Evolutionary conservation across 495 filamentous ascomycete species (phyloP), one percentile per base, ranked within the genome.

Genomic region (Daldinia bambusicola): DNA sequence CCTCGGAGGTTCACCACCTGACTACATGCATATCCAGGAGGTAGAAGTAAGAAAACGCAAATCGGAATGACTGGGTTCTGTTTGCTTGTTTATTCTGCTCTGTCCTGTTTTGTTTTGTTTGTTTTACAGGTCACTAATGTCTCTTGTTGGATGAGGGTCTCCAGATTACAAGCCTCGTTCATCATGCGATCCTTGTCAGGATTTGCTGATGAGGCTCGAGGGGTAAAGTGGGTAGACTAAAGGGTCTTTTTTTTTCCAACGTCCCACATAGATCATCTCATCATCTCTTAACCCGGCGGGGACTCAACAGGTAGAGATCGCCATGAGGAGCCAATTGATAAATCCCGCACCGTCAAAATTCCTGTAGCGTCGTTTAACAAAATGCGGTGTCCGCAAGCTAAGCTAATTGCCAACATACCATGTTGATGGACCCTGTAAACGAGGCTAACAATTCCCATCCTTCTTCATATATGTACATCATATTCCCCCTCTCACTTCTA

Each of bases 401-500:
- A 55, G 41, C 36, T 60, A 45, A 30, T 61, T 48, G 22, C 20
- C 6, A 34, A 58, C 30, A 57, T 18, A 26, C 38, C 63, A 14
- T 66, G 12, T 51, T 51, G 51, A 66, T 48, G 32, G 30, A 26
- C 41, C 41, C 8, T 6, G 22, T 36, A 55, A 48, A 50, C 34
- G 69, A 63, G 62, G 58, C 26, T 26, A 26, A 3, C 26, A 53
- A 40, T 40, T 13, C 43, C 14, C 13, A 53, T 53, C 38, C 36
- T 16, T 64, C 14, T 14, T 53, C 31, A 53, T 56, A 61, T 55
- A 61, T 45, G 30, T 48, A 40, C 61, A 32, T 43, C 10, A 40
- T 55, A 34, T 70, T 0, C 38, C 38, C 6, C 26, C 40, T 40
- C 9, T 30, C 14, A 37, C 8, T 37, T 16, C 16, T 32, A 13